Evolutionary conservation across 2,329 filamentous ascomycete species (phyloP).

Genomic region (Neodidymelliopsis sp.): DNA sequence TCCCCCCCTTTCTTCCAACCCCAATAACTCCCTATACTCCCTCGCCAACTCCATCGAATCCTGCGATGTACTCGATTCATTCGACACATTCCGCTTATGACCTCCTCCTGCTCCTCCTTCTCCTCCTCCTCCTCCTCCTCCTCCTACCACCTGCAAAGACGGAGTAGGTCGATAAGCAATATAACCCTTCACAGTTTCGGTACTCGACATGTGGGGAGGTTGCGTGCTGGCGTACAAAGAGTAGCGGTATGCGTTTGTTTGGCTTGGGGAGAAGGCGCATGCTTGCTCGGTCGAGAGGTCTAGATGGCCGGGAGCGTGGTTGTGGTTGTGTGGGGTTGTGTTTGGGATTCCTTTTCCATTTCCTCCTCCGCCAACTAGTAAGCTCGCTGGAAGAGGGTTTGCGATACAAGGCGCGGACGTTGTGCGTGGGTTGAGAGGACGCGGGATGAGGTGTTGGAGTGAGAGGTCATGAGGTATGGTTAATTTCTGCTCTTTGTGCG

Average conservation of each 20-base stretch:
- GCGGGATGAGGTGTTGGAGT: background rate
- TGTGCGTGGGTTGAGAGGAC: constrained; percentile 1
- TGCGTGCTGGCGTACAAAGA: background rate
- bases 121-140: constrained; percentile 4
- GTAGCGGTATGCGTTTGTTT: constrained; percentile 14
- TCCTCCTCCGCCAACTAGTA: constrained; percentile 27
- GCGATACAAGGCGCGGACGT: constrained; percentile 3
- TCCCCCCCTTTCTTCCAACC: constrained; percentile 31
- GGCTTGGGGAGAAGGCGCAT: background rate
- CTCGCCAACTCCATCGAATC: constrained; percentile 31
- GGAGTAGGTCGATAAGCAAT: background rate
- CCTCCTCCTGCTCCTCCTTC: constrained; percentile 1
- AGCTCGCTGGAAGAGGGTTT: constrained; percentile 26
- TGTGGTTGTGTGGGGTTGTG: constrained; percentile 3
- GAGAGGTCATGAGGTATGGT: background rate
- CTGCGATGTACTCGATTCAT: constrained; percentile 22
- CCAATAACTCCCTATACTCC: constrained; percentile 37
- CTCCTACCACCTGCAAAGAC: background rate
- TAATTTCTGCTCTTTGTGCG: background rate
- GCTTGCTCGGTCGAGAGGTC: background rate
- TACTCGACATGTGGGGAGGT: background rate
- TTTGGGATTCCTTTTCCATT: no score
- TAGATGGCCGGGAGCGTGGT: background rate
- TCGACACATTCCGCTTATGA: constrained; percentile 25
- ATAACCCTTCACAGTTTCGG: background rate